Evolutionary conservation across 2,329 filamentous ascomycete genomes (phyloP).

Genomic region (Verticillium isaacii): DNA sequence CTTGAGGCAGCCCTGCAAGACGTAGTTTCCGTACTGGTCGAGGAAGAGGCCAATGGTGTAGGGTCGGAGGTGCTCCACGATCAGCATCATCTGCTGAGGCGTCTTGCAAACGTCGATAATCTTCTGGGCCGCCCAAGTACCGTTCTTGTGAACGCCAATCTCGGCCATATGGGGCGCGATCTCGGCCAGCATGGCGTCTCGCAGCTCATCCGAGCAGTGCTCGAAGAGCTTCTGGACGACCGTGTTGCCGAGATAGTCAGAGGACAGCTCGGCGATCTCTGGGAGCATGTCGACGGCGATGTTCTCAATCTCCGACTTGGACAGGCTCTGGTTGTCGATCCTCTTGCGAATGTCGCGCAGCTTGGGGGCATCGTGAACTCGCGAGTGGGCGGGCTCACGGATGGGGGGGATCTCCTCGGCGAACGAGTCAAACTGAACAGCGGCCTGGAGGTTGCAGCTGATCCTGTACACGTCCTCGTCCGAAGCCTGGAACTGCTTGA

Average conservation of each 20-base stretch:
- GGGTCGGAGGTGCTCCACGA: conserved; percentile 77
- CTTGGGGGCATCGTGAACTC: conserved; percentile 89
- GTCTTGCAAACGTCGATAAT: conserved; percentile 96
- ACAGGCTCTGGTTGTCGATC: conserved; percentile 91
- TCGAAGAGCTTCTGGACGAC: conserved; percentile 99
- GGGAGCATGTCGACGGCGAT: conserved; percentile 93
- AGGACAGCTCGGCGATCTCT: conserved; percentile 90
- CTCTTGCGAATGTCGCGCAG: conserved; percentile 94
- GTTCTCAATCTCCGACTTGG: conserved; percentile 81
- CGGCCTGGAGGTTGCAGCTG: conserved; percentile 65
- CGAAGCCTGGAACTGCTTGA: conserved; percentile 80
- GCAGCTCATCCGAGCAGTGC: conserved; percentile 84
- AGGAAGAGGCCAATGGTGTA: conserved; percentile 91
- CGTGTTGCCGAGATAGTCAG: conserved; percentile 96
- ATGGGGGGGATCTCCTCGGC: conserved; percentile 83
- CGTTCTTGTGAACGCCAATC: conserved; percentile 98
- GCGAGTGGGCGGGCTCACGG: conserved; percentile 80
- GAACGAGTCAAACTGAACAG: conserved; percentile 70
- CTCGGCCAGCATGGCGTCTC: conserved; percentile 84
- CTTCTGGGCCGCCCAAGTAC: conserved; percentile 98
- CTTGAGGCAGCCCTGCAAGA: conserved; percentile 91
- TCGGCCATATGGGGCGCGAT: conserved; percentile 91
- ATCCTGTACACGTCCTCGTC: conserved; percentile 74
- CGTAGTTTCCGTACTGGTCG: conserved; percentile 98
- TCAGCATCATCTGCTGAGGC: conserved; percentile 73